Evolutionary conservation across 2,329 filamentous ascomycete species (phyloP).

Genomic region (Capronia americana): DNA sequence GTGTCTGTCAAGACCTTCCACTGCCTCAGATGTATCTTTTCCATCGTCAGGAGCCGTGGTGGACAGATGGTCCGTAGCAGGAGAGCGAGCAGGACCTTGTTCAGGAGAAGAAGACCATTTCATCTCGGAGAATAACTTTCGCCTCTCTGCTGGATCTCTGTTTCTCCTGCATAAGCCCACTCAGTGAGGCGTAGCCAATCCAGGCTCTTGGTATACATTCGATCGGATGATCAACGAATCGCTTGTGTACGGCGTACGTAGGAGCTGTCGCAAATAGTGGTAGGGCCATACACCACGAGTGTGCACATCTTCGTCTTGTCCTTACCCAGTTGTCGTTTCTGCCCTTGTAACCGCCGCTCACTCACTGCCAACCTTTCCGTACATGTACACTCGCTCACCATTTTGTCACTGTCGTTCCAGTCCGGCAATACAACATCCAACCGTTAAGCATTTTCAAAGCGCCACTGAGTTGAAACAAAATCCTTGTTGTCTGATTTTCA

Average conservation of each 20-base stretch:
- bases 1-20: neutral
- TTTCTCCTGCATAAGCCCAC: constrained; percentile 20
- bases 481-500: neutral
- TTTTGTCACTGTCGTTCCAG: neutral
- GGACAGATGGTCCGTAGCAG: neutral
- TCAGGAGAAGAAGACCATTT: constrained; percentile 16
- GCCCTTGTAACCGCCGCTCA: neutral
- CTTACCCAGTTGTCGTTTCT: constrained; percentile 2
- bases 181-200: constrained; percentile 13
- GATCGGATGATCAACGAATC: constrained; percentile 18
- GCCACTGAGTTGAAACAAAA: neutral
- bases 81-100: neutral
- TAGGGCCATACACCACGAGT: neutral
- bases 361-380: constrained; percentile 12
- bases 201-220: constrained; percentile 9
- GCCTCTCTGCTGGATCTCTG: constrained; percentile 14
- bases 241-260: neutral
- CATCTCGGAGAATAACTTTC: constrained; percentile 7
- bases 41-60: neutral
- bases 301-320: constrained; percentile 5
- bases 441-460: neutral
- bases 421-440: neutral
- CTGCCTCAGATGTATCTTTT: neutral
- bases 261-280: neutral
- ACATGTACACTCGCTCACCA: constrained; percentile 8